A percentile compares a stretch with the other conserved stretches of the same genome.
Evolutionary conservation across 2,329 filamentous ascomycete genomes (phyloP).

Genomic region (Cercospora sp.): DNA sequence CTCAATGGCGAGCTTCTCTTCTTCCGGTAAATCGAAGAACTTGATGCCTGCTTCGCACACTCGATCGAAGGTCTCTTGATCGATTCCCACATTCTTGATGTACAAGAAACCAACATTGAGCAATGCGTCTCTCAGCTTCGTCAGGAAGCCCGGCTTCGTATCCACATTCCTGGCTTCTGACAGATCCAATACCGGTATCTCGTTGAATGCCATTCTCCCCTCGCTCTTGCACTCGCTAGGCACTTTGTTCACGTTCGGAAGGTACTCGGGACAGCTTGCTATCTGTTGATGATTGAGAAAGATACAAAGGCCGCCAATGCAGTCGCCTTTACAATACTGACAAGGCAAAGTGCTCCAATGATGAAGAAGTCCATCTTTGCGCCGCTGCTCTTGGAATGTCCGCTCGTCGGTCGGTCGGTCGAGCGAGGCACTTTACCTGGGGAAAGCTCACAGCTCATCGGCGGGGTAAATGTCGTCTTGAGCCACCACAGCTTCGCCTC

Average conservation of each 20-base stretch:
- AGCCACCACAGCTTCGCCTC: neutral
- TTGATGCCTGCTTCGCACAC: slow-evolving; percentile 67
- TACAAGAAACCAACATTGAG: slow-evolving; percentile 89
- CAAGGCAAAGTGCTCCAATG: slow-evolving; percentile 18
- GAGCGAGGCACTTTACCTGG: neutral
- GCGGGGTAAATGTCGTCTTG: slow-evolving; percentile 7
- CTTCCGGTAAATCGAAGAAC: slow-evolving; percentile 74
- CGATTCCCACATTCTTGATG: slow-evolving; percentile 74
- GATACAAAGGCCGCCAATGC: slow-evolving; percentile 22
- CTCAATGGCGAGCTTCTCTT: slow-evolving; percentile 68
- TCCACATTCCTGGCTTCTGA: slow-evolving; percentile 61
- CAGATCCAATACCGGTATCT: slow-evolving; percentile 76
- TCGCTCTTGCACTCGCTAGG: neutral
- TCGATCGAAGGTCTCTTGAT: slow-evolving; percentile 61
- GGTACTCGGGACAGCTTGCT: neutral
- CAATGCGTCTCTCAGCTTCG: slow-evolving; percentile 69
- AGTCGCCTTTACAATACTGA: slow-evolving; percentile 23
- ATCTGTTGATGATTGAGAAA: slow-evolving; percentile 15
- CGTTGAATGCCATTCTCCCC: slow-evolving; percentile 55
- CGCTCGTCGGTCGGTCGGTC: neutral
- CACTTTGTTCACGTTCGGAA: neutral
- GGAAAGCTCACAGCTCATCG: slow-evolving; percentile 7
- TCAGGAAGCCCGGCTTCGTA: slow-evolving; percentile 71
- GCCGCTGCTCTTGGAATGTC: neutral
- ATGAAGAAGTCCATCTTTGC: slow-evolving; percentile 24